These are phyloP conservation scores for Naganishia liquefaciens DNA, from an alignment of 1,284 basidiomycete species.

Conservation along the genomic window DNA sequence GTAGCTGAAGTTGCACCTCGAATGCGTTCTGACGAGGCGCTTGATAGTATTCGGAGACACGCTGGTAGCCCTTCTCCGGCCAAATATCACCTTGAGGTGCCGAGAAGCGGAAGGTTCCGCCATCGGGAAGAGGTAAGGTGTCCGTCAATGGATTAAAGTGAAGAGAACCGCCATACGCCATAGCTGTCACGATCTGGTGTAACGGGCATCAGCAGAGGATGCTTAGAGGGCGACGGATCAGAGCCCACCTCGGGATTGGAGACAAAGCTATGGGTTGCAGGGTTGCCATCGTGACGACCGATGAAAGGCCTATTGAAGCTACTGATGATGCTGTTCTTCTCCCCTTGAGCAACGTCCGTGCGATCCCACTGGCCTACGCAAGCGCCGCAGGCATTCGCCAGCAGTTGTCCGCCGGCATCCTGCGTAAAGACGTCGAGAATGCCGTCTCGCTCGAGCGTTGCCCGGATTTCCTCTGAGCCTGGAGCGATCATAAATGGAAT, in stretches of 20 bases:
- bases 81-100: conserved; percentile 81
- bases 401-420: conserved; percentile 76
- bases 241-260: conserved; percentile 68
- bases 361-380: conserved; percentile 96
- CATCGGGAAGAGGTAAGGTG: conserved; percentile 66
- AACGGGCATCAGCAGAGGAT: neutral
- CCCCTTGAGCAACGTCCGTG: conserved; percentile 72
- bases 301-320: conserved; percentile 74
- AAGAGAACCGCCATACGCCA: conserved; percentile 86
- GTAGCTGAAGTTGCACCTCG: conserved; percentile 71
- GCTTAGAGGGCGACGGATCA: too few species aligned
- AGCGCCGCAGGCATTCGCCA: conserved; percentile 94
- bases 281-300: conserved; percentile 68
- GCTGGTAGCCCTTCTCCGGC: conserved; percentile 73
- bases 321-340: conserved; percentile 89
- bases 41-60: conserved; percentile 69
- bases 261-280: conserved; percentile 85
- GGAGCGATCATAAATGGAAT: conserved; percentile 91
- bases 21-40: conserved; percentile 71
- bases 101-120: conserved; percentile 73
- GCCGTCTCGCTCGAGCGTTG: conserved; percentile 88
- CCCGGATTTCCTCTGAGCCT: conserved; percentile 90
- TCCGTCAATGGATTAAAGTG: conserved; percentile 86
- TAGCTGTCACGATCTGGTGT: conserved; percentile 51
- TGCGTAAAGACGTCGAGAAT: conserved; percentile 75